Percentiles rank a stretch among this genome's conserved stretches.
Conservation (phyloP, 495 filamentous ascomycete species). For the Talaromyces liani region DNA sequence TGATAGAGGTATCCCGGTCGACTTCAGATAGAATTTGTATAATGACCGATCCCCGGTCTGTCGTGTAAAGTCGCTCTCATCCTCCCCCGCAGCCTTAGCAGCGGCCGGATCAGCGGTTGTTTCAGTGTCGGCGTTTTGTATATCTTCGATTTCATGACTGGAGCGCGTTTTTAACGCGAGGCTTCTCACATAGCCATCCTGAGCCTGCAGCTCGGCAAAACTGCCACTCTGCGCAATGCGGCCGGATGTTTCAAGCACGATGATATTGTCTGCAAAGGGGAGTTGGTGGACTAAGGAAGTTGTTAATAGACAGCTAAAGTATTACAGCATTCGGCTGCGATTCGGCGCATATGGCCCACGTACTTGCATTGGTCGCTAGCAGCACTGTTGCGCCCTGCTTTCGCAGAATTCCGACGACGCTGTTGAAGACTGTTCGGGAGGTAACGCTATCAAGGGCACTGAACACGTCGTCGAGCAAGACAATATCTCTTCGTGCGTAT, state of each 20-base stretch:
- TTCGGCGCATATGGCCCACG: not conserved
- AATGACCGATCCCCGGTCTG: not conserved
- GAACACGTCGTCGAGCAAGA: conserved; percentile 54
- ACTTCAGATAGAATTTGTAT: conserved; percentile 1
- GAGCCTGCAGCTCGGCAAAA: conserved; percentile 25
- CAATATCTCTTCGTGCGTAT: conserved; percentile 42
- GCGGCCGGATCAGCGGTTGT: not conserved
- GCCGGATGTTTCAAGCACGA: conserved; percentile 31
- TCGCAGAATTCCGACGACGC: conserved; percentile 44
- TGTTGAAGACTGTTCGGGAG: conserved; percentile 49
- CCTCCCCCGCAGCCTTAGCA: not conserved
- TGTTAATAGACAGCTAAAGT: conserved; percentile 1
- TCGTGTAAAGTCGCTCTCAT: conserved; percentile 1
- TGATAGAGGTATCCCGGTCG: not conserved
- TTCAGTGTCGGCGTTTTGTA: not conserved
- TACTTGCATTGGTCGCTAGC: conserved; percentile 5
- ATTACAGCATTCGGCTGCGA: not conserved
- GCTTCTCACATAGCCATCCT: conserved; percentile 21
- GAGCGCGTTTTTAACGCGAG: not conserved
- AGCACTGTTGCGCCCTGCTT: conserved; percentile 36
- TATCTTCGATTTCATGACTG: conserved; percentile 1
- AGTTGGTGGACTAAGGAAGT: conserved; percentile 1
- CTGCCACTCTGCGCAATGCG: conserved; percentile 33
- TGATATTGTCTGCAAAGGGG: conserved; percentile 32
- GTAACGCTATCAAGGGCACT: conserved; percentile 54